Percentiles rank a stretch among this genome's conserved stretches.
Evolutionary conservation across 2,329 filamentous ascomycete species (phyloP).

Genomic region (Onygena corvina): DNA sequence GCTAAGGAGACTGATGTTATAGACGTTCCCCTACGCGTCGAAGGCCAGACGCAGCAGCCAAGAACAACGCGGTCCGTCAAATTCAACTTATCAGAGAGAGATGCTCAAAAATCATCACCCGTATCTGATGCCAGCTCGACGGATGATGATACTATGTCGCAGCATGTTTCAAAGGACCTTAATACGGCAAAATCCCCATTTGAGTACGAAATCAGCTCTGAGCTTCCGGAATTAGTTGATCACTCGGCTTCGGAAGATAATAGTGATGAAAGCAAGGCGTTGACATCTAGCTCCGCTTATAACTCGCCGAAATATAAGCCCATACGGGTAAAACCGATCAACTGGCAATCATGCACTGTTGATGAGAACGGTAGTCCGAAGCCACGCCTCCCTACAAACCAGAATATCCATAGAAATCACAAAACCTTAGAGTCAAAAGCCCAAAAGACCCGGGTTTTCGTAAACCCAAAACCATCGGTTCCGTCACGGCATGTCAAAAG

Average conservation of each 20-base stretch:
- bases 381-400: slow-evolving; percentile 6
- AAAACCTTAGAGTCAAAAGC: neutral
- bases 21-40: neutral
- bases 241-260: neutral
- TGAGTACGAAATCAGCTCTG: neutral
- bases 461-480: neutral
- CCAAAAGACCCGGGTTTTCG: too few species aligned
- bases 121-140: neutral
- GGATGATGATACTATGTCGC: neutral
- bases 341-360: slow-evolving; percentile 19
- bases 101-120: neutral
- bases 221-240: neutral
- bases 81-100: neutral
- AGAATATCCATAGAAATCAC: neutral
- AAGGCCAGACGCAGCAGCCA: neutral
- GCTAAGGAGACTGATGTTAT: neutral
- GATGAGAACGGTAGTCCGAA: slow-evolving; percentile 30
- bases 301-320: neutral
- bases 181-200: neutral
- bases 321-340: neutral
- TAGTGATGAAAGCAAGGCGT: neutral
- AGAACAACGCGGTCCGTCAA: neutral
- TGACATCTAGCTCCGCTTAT: neutral
- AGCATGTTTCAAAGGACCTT: neutral
- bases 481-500: neutral